Base-by-base conservation (phyloP, 2,329 filamentous ascomycete species). In the Clonostachys chloroleuca region DNA sequence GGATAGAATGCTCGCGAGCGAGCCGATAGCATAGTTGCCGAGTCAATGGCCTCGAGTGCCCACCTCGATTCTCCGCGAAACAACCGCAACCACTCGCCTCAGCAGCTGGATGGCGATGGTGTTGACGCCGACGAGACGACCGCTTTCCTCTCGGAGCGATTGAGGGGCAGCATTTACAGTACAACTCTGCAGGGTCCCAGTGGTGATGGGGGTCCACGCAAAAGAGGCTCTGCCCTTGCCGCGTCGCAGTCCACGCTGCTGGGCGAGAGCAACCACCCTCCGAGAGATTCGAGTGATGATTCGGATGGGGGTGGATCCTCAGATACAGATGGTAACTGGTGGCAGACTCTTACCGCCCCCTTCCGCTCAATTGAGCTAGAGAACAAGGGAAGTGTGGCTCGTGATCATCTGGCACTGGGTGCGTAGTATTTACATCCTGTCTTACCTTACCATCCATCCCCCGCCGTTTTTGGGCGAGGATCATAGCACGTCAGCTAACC, bases 371-470 rank as follows among this genome's bases (percentile, higher is more conserved):
- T 94, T 45, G 88, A 92, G 70, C 67, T 94, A 50, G 89, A 94
- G 65, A 94, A 94, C 60, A 92, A 90, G 66, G 89, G 89, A 37
- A 89, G 85, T 60, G 88, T 92, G 37, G 89, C 89, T 12, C 74
- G 89, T 58, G 89, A 94, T 65, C 89, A 94, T 68, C 70, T 94
- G 47, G 89, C 89, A 18, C 69, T 94, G 43, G 87, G 87, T 92
- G 68, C 45, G 69, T 43, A 35, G 30, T 42, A 13, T 30, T 10
- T 30, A 30, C 24, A 30, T 30, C 10, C 24, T 30, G 24, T 30
- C 24, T 30, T 30, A 30, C 24, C 24, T 10, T 30, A 30, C 24
- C 24, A 12, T 17, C 13, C 20, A 9, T 33, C n/a, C 5, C 5
- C 39, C 33, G 18, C 12, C n/a, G 20, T 20, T 14, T 18, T 18